phyloP scores from a whole-genome alignment of 2,329 filamentous ascomycete species.

The Clonostachys sp. region DNA sequence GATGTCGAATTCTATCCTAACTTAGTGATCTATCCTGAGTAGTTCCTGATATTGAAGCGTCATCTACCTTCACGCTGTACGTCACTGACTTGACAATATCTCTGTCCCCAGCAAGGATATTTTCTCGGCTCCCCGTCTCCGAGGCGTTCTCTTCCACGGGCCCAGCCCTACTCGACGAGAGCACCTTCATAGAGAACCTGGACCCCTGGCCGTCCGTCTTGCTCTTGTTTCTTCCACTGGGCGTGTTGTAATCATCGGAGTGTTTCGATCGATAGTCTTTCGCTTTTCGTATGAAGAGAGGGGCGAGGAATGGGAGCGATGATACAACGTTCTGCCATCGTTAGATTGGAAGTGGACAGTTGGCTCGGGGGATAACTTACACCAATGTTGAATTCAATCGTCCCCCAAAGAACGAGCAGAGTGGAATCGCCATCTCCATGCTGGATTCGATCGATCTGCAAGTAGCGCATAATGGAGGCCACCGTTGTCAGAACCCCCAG shows the following conservation, averaged over 20 bases:
- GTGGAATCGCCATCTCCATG: conserved; percentile 48
- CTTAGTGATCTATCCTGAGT: no score
- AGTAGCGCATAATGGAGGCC: conserved; percentile 47
- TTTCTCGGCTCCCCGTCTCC: conserved; percentile 27
- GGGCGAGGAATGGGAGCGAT: conserved; percentile 37
- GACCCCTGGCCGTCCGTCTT: conserved; percentile 3
- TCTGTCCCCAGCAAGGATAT: conserved; percentile 25
- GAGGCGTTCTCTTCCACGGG: conserved; percentile 22
- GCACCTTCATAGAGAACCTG: conserved; percentile 16
- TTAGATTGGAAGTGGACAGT: neutral
- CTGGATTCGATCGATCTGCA: conserved; percentile 44
- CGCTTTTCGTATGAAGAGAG: conserved; percentile 34
- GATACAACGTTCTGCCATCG: conserved; percentile 36
- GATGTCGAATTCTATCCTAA: no score
- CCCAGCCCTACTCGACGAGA: conserved; percentile 20
- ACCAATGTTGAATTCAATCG: conserved; percentile 52
- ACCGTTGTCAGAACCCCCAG: conserved; percentile 50
- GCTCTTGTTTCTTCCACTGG: conserved; percentile 3
- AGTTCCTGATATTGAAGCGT: conserved; percentile 5
- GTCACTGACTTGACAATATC: conserved; percentile 34
- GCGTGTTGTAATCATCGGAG: neutral
- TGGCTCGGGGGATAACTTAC: conserved; percentile 26
- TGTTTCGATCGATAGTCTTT: conserved; percentile 31
- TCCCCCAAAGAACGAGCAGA: conserved; percentile 51
- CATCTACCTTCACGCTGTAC: conserved; percentile 31